phyloP scores from a whole-genome alignment of 2,329 filamentous ascomycete species.

The Cladosporium colombiae region DNA sequence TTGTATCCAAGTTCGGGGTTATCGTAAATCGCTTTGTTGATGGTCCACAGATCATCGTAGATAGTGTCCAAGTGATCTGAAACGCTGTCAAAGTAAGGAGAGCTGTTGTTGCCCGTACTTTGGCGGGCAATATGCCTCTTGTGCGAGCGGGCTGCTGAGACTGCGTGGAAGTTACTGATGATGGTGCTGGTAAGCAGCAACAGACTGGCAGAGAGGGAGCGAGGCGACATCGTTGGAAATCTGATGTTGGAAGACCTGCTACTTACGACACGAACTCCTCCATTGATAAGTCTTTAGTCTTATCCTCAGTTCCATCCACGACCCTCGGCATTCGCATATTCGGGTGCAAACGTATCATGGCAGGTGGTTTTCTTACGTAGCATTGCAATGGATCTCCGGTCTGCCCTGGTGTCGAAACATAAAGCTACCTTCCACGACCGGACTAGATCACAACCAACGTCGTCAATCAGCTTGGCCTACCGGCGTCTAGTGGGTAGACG shows the following conservation, averaged over 20 bases:
- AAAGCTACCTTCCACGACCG: neutral
- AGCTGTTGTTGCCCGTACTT: slow-evolving; percentile 5
- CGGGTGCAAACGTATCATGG: slow-evolving; percentile 1
- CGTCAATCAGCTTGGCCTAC: neutral
- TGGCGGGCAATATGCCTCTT: neutral
- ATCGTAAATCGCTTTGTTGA: slow-evolving; percentile 14
- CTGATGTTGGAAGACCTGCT: neutral
- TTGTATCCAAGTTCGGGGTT: slow-evolving; percentile 52
- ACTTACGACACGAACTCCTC: neutral
- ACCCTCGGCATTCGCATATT: neutral
- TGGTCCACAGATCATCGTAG: slow-evolving; percentile 8
- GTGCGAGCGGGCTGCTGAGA: neutral
- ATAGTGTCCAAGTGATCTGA: slow-evolving; percentile 2
- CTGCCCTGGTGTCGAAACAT: neutral
- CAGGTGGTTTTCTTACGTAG: neutral
- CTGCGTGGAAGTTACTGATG: neutral
- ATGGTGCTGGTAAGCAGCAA: neutral
- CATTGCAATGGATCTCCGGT: neutral
- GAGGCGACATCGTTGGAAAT: neutral
- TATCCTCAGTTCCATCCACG: neutral
- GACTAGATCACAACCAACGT: neutral
- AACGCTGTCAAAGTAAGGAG: slow-evolving; percentile 1
- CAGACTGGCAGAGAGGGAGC: neutral
- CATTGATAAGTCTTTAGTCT: neutral
- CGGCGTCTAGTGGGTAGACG: neutral